Percentiles rank a stretch among this genome's conserved stretches.
These are phyloP conservation scores for Gossypium mustelinum DNA, from an alignment of 345 rosid species.

Conservation along the genomic window DNA sequence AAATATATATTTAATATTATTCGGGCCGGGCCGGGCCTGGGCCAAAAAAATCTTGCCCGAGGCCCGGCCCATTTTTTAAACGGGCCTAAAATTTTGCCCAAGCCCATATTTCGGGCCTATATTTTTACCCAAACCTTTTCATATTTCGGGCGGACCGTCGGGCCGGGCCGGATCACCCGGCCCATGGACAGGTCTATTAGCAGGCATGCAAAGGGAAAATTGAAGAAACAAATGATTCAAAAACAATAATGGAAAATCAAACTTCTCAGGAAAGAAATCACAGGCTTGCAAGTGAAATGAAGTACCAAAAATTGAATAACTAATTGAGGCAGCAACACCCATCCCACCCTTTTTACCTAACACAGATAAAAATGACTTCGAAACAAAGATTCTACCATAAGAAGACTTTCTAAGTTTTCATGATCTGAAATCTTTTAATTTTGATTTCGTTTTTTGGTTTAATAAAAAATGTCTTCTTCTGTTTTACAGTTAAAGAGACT, in stretches of 20 bases:
- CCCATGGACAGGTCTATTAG: no score
- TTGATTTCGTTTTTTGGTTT: background rate
- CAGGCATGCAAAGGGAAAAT: background rate
- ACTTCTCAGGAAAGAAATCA: background rate
- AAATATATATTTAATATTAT: no score
- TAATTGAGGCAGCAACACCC: conserved; percentile 5
- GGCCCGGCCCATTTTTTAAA: no score
- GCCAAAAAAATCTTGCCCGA: no score
- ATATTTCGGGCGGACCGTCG: no score
- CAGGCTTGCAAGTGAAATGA: conserved; percentile 10
- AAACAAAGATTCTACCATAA: conserved; percentile 2
- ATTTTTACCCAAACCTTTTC: no score
- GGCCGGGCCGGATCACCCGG: no score
- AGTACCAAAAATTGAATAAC: background rate
- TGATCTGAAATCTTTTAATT: background rate
- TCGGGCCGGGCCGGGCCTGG: no score
- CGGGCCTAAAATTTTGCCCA: no score
- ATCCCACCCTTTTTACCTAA: conserved; percentile 18
- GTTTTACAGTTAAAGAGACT: no score
- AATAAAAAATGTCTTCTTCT: no score
- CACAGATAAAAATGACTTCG: conserved; percentile 17
- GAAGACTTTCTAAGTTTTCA: background rate
- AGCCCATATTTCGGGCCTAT: no score
- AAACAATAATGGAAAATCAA: background rate
- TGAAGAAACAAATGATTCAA: background rate